Evolutionary conservation across 1,139 yeast genomes (phyloP).

Genomic region (Pichiaceae sp.): DNA sequence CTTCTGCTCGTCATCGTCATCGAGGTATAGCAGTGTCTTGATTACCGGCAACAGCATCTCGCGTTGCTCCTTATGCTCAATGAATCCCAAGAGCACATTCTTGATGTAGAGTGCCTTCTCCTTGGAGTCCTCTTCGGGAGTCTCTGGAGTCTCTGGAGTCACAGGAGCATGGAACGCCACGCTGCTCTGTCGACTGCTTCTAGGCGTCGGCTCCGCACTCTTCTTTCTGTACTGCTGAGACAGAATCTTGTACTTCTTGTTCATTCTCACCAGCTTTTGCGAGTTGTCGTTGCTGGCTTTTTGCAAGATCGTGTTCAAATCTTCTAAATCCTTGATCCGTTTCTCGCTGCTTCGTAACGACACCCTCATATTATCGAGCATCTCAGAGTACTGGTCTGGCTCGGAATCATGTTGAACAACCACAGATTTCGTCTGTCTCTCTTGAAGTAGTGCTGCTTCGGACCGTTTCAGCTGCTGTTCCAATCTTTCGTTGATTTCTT

Average conservation of each 20-base stretch:
- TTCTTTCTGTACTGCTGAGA: constrained; percentile 45
- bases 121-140: constrained; percentile 16
- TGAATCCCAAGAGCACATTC: constrained; percentile 79
- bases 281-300: constrained; percentile 61
- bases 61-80: constrained; percentile 90
- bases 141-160: neutral
- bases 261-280: constrained; percentile 55
- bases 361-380: constrained; percentile 41
- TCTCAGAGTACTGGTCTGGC: constrained; percentile 11
- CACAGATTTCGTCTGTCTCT: constrained; percentile 1
- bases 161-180: constrained; percentile 3
- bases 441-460: neutral
- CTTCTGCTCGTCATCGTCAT: constrained; percentile 63
- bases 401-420: too few relatives aligned
- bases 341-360: constrained; percentile 43
- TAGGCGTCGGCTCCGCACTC: constrained; percentile 12
- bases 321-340: constrained; percentile 48
- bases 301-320: constrained; percentile 48
- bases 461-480: constrained; percentile 3
- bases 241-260: constrained; percentile 55
- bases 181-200: constrained; percentile 15
- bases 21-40: constrained; percentile 62
- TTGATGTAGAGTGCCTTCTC: constrained; percentile 69
- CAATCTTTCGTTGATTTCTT: constrained; percentile 4
- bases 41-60: constrained; percentile 78